Evolutionary conservation across 305 asterid species (phyloP).

Genomic region (Rubia tinctorum): DNA sequence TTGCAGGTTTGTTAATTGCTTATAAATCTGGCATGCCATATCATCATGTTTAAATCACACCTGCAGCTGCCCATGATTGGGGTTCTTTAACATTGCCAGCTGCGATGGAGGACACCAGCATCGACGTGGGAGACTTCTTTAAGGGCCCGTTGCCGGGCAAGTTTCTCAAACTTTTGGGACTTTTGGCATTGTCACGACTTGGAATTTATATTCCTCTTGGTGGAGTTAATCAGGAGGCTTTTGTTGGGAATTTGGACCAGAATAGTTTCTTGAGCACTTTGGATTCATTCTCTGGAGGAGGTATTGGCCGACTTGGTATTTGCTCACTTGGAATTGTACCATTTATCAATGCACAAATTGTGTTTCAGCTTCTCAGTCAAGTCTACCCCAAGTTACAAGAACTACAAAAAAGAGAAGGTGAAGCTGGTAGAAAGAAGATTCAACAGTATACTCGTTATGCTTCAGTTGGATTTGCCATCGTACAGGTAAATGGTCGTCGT

Average conservation of each 20-base stretch:
- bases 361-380: conserved; percentile 95
- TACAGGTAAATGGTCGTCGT: conserved; percentile 57
- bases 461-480: conserved; percentile 92
- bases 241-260: conserved; percentile 83
- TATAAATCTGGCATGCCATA: conserved; percentile 12
- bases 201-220: conserved; percentile 96
- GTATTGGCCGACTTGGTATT: conserved; percentile 95
- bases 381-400: conserved; percentile 94
- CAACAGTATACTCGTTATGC: conserved; percentile 98
- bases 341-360: conserved; percentile 93
- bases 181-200: conserved; percentile 80
- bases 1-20: conserved; percentile 58
- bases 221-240: conserved; percentile 91
- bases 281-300: conserved; percentile 97
- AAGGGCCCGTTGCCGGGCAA: conserved; percentile 96
- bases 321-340: conserved; percentile 98
- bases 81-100: conserved; percentile 67
- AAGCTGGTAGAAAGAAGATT: conserved; percentile 94
- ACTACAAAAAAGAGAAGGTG: conserved; percentile 92
- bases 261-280: conserved; percentile 88
- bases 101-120: conserved; percentile 95
- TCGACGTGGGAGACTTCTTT: conserved; percentile 93
- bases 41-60: conserved; percentile 20
- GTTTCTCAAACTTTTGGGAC: conserved; percentile 89
- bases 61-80: conserved; percentile 49